phyloP scores from a whole-genome alignment of 1,284 basidiomycete genomes.

The Stygiomarasmius scandens region DNA sequence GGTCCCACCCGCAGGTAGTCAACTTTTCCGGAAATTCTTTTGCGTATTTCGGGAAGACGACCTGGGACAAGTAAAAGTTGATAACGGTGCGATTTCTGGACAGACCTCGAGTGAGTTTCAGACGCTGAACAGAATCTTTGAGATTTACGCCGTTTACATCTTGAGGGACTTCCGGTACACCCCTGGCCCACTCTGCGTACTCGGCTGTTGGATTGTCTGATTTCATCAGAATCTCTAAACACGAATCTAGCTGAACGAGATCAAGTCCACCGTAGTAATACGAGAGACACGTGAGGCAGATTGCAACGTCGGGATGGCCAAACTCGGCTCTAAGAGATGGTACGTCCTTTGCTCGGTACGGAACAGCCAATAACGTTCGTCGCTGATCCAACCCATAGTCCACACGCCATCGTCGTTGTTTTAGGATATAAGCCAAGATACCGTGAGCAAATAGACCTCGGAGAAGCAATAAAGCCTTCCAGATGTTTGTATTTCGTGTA shows the following conservation, averaged over 20 bases:
- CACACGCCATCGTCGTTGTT: constrained; percentile 31
- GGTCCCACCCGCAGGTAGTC: constrained; percentile 54
- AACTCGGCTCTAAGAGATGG: constrained; percentile 54
- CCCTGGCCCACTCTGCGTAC: constrained; percentile 43
- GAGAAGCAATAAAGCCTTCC: constrained; percentile 36
- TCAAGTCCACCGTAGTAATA: constrained; percentile 56
- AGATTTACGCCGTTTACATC: constrained; percentile 43
- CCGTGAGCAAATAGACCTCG: constrained; percentile 38
- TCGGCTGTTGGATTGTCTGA: constrained; percentile 46
- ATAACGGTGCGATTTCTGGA: constrained; percentile 40
- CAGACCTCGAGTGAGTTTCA: constrained; percentile 37
- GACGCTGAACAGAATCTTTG: constrained; percentile 40
- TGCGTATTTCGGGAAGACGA: constrained; percentile 52
- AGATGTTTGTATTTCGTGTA: no score
- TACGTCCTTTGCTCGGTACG: constrained; percentile 56
- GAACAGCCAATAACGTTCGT: constrained; percentile 31
- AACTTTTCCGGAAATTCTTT: constrained; percentile 52
- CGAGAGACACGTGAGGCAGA: constrained; percentile 50
- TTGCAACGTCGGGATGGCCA: constrained; percentile 54
- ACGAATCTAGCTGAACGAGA: constrained; percentile 38
- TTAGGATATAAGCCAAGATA: constrained; percentile 29
- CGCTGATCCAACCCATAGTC: constrained; percentile 32
- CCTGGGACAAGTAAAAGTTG: constrained; percentile 50
- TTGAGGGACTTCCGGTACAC: constrained; percentile 29
- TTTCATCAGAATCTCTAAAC: constrained; percentile 44